Base-by-base conservation (phyloP, 805 yeast species). In the Ogataea siamensis region DNA sequence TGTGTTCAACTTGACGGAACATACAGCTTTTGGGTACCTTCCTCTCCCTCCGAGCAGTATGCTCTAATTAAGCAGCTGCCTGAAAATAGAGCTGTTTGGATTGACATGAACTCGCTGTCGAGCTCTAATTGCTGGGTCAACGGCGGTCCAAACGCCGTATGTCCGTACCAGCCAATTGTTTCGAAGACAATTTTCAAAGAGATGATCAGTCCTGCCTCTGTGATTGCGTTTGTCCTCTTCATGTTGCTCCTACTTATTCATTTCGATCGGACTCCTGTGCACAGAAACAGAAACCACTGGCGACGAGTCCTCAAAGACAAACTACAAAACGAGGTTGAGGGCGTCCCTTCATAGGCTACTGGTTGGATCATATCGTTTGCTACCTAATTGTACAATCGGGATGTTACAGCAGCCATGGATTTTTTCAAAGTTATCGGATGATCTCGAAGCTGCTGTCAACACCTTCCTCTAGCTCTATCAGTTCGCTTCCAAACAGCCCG, bases 51-150 rank as follows among this genome's bases (percentile, higher is more conserved):
- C 3, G 73, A 78, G 35, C 74, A 75, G 39, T 42, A 35, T 3
- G 43, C 40, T 39, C 47, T 69, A 13, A 40, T 44, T 1, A 28
- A 37, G 3, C 28, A 40, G 3, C 26, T 67, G 17, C 47, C 50
- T 0, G 43, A 50, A 3, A 56, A 61, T 11, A 59, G 13, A 16
- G 74, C 75, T 0, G 64, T 78, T 0, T 89, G 97, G 97, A 74
- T 87, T 3, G 87, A 87, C 60, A 50, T 87, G 46, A 89, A 91
- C 55, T 86, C 89, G 12, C 70, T 91, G 15, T 74, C 86, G 1
- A 78, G 80, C 14, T 62, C 71, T 3, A 74, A 78, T 38, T 89
- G 98, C 54, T 91, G 93, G 89, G 88, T 88, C 4, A 60, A 74
- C 9, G 96, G 95, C 1, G 96, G 95, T 0, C 76, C 87, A 0